Conservation (phyloP, 202 grass and related monocot genomes). For the Zoysia matrella region DNA sequence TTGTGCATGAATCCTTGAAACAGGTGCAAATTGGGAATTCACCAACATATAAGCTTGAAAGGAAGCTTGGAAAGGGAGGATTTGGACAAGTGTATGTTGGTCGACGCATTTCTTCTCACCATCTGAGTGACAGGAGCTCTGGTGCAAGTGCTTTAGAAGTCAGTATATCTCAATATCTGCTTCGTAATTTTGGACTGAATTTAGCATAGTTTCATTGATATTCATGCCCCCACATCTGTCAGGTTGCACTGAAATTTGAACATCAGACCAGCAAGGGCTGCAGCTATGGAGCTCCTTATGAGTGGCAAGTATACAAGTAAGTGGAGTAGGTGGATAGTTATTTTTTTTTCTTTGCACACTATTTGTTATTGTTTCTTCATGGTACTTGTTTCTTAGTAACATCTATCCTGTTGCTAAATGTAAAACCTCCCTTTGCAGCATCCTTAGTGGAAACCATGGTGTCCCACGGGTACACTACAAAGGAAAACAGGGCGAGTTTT, state of each 20-base stretch:
- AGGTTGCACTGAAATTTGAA: constrained; percentile 96
- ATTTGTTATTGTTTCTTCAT: too few relatives aligned
- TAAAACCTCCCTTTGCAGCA: constrained; percentile 59
- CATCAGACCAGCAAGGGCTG: constrained; percentile 92
- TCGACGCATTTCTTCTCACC: constrained; percentile 66
- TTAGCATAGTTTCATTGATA: neutral
- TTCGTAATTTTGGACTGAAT: constrained; percentile 32
- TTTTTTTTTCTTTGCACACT: constrained; percentile 8
- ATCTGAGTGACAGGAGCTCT: constrained; percentile 54
- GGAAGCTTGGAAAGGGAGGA: constrained; percentile 61
- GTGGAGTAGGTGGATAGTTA: constrained; percentile 23
- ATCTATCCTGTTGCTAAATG: constrained; percentile 26
- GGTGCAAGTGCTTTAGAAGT: constrained; percentile 87
- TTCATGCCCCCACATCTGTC: constrained; percentile 49
- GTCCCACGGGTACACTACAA: constrained; percentile 96
- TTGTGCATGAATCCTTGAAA: constrained; percentile 13
- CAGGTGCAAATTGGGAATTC: constrained; percentile 87
- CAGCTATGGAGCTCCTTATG: constrained; percentile 60
- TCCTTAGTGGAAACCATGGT: constrained; percentile 94
- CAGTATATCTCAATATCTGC: constrained; percentile 35
- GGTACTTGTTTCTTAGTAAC: neutral
- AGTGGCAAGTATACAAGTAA: constrained; percentile 69
- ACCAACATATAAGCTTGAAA: constrained; percentile 60
- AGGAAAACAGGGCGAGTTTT: constrained; percentile 84
- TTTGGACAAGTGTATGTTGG: constrained; percentile 99